Base-by-base conservation (phyloP, 345 rosid species). In the Gossypium raimondii region DNA sequence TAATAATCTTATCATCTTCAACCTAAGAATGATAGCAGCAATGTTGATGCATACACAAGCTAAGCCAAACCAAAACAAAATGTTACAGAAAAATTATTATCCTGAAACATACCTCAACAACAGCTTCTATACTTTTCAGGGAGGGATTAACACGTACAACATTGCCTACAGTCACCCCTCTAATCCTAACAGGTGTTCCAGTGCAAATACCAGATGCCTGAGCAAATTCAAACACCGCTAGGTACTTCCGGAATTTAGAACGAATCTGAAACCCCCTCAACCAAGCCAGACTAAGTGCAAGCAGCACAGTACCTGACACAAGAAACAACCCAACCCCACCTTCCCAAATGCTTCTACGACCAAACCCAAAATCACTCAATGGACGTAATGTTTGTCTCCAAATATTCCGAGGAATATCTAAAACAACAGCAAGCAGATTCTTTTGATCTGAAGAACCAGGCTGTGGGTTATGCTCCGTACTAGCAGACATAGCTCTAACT, bases 301-400 rank as follows among this genome's bases (percentile, higher is more conserved):
- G 80, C 64, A 96, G 88, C 13, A 90, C 89, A 2, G 95, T 87
- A 41, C 99, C 96, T 1, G 99, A 96, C 56, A 87, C 93, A 62
- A 96, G 85, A 82, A 93, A 96, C 87, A 96, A 74, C 74, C 98
- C 99, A 17, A 96, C 99, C 53, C 98, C 99, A 73, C 98, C 98
- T 92, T 96, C 98, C 98, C 97, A 93, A 62, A 96, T 79, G 79
- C 97, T 96, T 83, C 88, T 87, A 59, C 88, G 85, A 62, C 98
- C 99, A 78, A 92, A 91, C 65, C 99, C 99, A 65, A 90, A 96
- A 82, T 96, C 97, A 81, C 91, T 86, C 70, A 96, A 67, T 9
- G 98, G 98, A 66, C 83, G 90, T 14, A 92, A 74, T 58, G 98
- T 89, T 81, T 86, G 97, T 77, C 81, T 88, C 99, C 99, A 96